phyloP scores from a whole-genome alignment of 2,329 filamentous ascomycete species.

The Harringtonia lauricola region DNA sequence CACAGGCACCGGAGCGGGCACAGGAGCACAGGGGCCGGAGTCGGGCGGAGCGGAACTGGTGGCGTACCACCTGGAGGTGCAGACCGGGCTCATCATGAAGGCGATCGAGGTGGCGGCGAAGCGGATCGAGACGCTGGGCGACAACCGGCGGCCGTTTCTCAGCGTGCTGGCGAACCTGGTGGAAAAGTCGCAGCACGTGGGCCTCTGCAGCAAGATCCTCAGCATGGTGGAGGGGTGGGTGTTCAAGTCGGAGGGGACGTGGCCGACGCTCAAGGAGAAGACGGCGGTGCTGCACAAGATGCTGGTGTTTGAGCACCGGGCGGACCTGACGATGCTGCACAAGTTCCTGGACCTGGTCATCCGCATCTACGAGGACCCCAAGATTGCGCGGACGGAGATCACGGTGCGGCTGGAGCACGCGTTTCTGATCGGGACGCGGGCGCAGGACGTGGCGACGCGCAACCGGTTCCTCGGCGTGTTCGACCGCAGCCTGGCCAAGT shows the following conservation, averaged over 20 bases:
- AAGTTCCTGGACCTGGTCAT: slow-evolving; percentile 95
- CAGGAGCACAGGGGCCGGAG: background rate
- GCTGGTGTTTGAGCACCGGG: slow-evolving; percentile 82
- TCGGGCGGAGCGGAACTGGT: slow-evolving; percentile 42
- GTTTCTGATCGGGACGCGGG: slow-evolving; percentile 89
- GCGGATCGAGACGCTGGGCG: slow-evolving; percentile 84
- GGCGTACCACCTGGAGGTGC: slow-evolving; percentile 73
- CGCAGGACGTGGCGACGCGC: slow-evolving; percentile 90
- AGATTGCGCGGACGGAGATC: slow-evolving; percentile 87
- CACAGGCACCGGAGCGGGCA: background rate
- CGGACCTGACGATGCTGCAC: slow-evolving; percentile 73
- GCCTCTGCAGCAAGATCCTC: slow-evolving; percentile 84
- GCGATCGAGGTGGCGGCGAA: slow-evolving; percentile 86
- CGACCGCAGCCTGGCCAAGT: slow-evolving; percentile 86
- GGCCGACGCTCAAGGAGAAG: slow-evolving; percentile 97
- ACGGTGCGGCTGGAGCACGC: slow-evolving; percentile 97
- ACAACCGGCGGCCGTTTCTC: slow-evolving; percentile 84
- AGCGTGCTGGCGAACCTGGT: slow-evolving; percentile 91
- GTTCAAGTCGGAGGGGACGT: slow-evolving; percentile 87
- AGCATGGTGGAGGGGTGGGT: slow-evolving; percentile 94
- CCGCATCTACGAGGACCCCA: slow-evolving; percentile 94
- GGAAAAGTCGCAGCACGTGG: slow-evolving; percentile 82
- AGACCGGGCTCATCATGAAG: slow-evolving; percentile 85
- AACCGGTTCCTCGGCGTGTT: slow-evolving; percentile 96
- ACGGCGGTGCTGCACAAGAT: slow-evolving; percentile 99